Evolutionary conservation across 2,329 filamentous ascomycete species (phyloP).

Genomic region (Arachnopeziza araneosa): DNA sequence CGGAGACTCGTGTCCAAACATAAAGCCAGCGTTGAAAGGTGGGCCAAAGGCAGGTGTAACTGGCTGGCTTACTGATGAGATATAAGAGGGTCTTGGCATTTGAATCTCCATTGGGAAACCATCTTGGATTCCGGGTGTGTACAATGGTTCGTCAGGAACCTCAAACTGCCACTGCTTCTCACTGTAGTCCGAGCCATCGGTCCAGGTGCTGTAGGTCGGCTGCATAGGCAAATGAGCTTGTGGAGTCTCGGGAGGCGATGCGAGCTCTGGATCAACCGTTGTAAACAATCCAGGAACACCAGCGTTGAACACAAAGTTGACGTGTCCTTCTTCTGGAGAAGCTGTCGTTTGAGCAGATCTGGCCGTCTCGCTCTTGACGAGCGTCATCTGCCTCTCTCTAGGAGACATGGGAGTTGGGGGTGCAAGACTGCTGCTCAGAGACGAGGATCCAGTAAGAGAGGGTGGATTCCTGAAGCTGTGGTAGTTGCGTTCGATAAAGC

Average conservation of each 20-base stretch:
- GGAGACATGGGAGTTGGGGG: constrained; percentile 31
- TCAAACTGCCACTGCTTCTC: constrained; percentile 24
- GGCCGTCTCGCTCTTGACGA: constrained; percentile 17
- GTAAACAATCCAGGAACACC: constrained; percentile 20
- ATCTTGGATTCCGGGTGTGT: constrained; percentile 24
- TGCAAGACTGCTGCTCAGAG: constrained; percentile 28
- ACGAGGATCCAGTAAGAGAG: constrained; percentile 21
- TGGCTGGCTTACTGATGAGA: constrained; percentile 25
- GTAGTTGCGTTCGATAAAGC: constrained; percentile 26
- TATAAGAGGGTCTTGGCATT: constrained; percentile 24
- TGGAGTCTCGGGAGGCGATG: constrained; percentile 28
- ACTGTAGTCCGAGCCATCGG: constrained; percentile 10
- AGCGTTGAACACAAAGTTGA: constrained; percentile 23
- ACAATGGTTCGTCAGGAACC: constrained; percentile 25
- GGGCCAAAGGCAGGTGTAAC: constrained; percentile 28
- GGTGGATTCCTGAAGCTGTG: constrained; percentile 21
- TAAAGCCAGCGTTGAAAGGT: constrained; percentile 21
- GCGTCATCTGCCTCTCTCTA: constrained; percentile 23
- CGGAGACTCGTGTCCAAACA: constrained; percentile 21
- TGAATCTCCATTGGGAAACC: constrained; percentile 22
- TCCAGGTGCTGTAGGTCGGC: constrained; percentile 14
- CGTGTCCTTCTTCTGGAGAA: constrained; percentile 21
- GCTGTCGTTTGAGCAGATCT: constrained; percentile 16
- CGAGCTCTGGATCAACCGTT: constrained; percentile 19
- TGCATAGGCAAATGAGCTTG: constrained; percentile 18